Evolutionary conservation across 441 rosid genomes (phyloP).

Genomic region (Adansonia grandidieri): DNA sequence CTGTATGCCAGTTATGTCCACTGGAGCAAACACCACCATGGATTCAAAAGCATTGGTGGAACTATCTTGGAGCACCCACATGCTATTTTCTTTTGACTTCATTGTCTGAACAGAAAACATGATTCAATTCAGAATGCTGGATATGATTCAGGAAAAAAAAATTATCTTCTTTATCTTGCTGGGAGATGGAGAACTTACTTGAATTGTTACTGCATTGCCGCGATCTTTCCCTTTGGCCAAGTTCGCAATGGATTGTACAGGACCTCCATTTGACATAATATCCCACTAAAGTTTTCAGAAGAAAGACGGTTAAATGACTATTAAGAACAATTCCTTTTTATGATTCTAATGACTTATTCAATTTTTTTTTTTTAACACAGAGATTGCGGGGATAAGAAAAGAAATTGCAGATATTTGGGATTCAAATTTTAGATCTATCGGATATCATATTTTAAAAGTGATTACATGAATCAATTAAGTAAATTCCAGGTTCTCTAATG

Average conservation of each 20-base stretch:
- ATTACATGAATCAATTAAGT: not conserved
- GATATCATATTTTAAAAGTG: not conserved
- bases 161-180: too few species aligned
- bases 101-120: conserved; percentile 56
- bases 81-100: conserved; percentile 67
- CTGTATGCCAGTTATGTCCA: conserved; percentile 75
- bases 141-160: not conserved
- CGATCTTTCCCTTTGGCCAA: conserved; percentile 91
- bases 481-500: not conserved
- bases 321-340: not conserved
- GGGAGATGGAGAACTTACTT: conserved; percentile 39
- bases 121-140: not conserved
- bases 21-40: conserved; percentile 74
- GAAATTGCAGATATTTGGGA: too few species aligned
- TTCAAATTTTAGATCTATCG: too few species aligned
- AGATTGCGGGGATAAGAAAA: too few species aligned
- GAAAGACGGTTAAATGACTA: not conserved
- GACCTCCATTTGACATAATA: conserved; percentile 69
- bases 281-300: conserved; percentile 67
- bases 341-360: conserved; percentile 3
- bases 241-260: conserved; percentile 72
- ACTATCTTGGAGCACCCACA: conserved; percentile 86
- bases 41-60: conserved; percentile 84
- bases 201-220: conserved; percentile 87
- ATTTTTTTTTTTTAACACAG: too few species aligned